Evolutionary conservation across 1,284 basidiomycete species (phyloP).

Genomic region (Grifola frondosa): DNA sequence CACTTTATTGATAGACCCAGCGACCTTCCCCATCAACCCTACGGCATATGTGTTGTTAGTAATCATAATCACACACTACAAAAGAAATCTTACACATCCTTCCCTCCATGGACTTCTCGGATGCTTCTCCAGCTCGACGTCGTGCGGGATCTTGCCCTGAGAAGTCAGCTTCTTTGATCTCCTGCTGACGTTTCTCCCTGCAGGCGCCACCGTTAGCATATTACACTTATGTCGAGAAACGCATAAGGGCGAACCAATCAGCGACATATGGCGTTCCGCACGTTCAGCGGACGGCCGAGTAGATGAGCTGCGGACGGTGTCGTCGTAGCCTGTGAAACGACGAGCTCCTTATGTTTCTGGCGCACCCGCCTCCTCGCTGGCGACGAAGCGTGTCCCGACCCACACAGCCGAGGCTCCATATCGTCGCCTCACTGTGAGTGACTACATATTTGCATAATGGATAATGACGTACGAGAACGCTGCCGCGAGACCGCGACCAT

Average conservation of each 20-base stretch:
- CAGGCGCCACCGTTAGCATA: too few relatives aligned
- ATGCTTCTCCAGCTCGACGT: constrained; percentile 65
- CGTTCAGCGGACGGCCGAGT: constrained; percentile 85
- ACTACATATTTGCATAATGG: background rate
- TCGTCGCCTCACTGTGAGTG: background rate
- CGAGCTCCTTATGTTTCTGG: constrained; percentile 78
- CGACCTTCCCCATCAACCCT: constrained; percentile 89
- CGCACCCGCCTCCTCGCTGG: constrained; percentile 78
- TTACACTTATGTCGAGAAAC: too few relatives aligned
- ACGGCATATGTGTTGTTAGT: constrained; percentile 6
- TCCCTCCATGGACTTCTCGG: constrained; percentile 65
- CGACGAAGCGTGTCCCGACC: constrained; percentile 92
- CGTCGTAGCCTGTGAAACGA: constrained; percentile 69
- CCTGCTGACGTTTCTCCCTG: constrained; percentile 59
- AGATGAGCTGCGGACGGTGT: constrained; percentile 70
- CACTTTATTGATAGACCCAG: constrained; percentile 72
- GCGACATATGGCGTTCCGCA: constrained; percentile 76
- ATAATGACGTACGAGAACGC: constrained; percentile 59
- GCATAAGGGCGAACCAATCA: constrained; percentile 58
- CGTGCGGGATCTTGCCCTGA: constrained; percentile 74
- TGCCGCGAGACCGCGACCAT: constrained; percentile 81
- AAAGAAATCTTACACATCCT: constrained; percentile 50
- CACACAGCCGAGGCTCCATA: constrained; percentile 83
- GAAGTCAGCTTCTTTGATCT: constrained; percentile 62
- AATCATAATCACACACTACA: background rate